Percentiles rank a stretch among this genome's conserved stretches.
phyloP scores from a whole-genome alignment of 2,329 filamentous ascomycete species.

The Teratosphaeria zuluensis region DNA sequence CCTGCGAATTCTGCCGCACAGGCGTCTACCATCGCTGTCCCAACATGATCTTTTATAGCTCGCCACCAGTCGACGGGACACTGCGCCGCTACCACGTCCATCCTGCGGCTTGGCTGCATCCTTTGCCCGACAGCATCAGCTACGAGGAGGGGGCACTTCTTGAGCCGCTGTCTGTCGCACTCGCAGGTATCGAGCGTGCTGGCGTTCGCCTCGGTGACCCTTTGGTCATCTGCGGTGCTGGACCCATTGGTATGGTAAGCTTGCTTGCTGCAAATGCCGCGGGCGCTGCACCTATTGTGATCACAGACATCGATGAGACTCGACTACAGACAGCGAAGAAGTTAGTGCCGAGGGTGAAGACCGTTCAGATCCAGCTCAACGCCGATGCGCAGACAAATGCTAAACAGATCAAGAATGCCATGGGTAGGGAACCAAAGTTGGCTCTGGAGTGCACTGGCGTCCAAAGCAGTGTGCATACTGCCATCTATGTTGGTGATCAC shows the following conservation, averaged over 20 bases:
- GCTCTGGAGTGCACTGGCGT: constrained; percentile 28
- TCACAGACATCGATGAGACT: constrained; percentile 35
- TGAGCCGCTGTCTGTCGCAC: constrained; percentile 40
- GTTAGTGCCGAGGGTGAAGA: constrained; percentile 28
- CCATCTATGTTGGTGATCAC: constrained; percentile 22
- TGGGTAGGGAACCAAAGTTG: constrained; percentile 24
- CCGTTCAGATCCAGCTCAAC: constrained; percentile 27
- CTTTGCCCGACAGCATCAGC: constrained; percentile 29
- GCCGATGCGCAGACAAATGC: constrained; percentile 27
- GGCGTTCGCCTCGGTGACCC: constrained; percentile 31
- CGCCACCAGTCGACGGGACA: constrained; percentile 22
- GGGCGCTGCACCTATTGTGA: constrained; percentile 34
- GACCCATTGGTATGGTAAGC: constrained; percentile 30
- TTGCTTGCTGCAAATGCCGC: constrained; percentile 36
- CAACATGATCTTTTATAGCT: constrained; percentile 22
- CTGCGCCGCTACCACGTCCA: constrained; percentile 23
- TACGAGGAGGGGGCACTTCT: constrained; percentile 38
- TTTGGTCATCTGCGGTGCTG: constrained; percentile 28
- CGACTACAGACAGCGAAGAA: constrained; percentile 30
- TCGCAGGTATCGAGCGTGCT: constrained; percentile 34
- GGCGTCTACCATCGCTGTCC: constrained; percentile 23
- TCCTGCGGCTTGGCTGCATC: constrained; percentile 21
- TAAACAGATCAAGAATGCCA: constrained; percentile 26
- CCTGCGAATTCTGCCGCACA: constrained; percentile 21
- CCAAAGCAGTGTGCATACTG: constrained; percentile 22